These are phyloP conservation scores for Parafenestella ontariensis DNA, from an alignment of 2,329 filamentous ascomycete genomes.

Conservation along the genomic window DNA sequence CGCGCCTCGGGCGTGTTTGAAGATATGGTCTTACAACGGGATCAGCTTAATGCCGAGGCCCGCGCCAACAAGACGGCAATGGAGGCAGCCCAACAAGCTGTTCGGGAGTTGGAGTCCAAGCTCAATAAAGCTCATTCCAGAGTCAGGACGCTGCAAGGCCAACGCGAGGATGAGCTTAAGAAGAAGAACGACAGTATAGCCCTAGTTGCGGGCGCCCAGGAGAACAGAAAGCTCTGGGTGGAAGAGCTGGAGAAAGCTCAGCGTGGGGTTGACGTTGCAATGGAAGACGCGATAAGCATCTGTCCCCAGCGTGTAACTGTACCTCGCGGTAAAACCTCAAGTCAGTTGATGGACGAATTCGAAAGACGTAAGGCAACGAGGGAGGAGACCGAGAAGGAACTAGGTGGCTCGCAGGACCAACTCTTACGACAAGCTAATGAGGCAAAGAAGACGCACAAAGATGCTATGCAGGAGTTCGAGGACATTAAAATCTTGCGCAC, in stretches of 20 bases:
- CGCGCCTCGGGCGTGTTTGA: conserved; percentile 51
- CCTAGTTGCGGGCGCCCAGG: conserved; percentile 42
- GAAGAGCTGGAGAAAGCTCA: conserved; percentile 36
- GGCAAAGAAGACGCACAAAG: conserved; percentile 37
- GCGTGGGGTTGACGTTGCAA: conserved; percentile 31
- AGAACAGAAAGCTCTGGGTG: conserved; percentile 36
- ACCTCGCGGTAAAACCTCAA: conserved; percentile 39
- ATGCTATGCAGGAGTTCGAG: conserved; percentile 27
- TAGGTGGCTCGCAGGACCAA: conserved; percentile 45
- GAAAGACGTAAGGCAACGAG: conserved; percentile 39
- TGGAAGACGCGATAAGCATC: conserved; percentile 21
- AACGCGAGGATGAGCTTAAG: conserved; percentile 45
- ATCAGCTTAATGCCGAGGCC: conserved; percentile 50
- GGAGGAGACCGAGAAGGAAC: conserved; percentile 34
- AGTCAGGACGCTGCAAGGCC: conserved; percentile 37
- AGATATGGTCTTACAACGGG: conserved; percentile 57
- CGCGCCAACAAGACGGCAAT: conserved; percentile 38
- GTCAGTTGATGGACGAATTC: conserved; percentile 40
- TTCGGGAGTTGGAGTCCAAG: conserved; percentile 29
- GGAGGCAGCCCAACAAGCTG: conserved; percentile 34
- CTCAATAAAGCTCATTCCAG: conserved; percentile 40
- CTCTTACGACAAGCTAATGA: conserved; percentile 32
- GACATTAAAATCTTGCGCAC: conserved; percentile 22
- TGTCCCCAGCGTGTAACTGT: conserved; percentile 38
- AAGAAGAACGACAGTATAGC: conserved; percentile 53